phyloP scores from a whole-genome alignment of 352 stramenopile species.

The Globisporangium solare region DNA sequence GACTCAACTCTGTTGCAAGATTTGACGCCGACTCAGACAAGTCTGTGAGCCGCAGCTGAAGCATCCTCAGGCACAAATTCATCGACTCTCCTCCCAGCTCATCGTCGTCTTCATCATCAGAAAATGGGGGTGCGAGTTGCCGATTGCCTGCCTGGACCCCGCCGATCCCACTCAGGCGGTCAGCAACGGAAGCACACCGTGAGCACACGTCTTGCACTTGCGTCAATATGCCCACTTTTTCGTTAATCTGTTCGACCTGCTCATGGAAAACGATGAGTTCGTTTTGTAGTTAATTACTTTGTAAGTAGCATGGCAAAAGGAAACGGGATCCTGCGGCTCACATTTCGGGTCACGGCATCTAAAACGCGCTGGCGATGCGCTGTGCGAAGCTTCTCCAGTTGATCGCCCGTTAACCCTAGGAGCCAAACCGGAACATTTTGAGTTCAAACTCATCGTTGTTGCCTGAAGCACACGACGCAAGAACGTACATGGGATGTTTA shows the following conservation, averaged over 20 bases:
- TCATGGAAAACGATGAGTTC: background rate
- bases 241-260: conserved; percentile 40
- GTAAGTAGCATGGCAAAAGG: background rate
- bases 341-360: conserved; percentile 48
- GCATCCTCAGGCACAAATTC: conserved; percentile 9
- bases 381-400: conserved; percentile 52
- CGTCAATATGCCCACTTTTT: conserved; percentile 55
- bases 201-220: conserved; percentile 44
- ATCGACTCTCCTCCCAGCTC: conserved; percentile 2
- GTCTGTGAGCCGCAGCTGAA: conserved; percentile 20
- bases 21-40: conserved; percentile 18
- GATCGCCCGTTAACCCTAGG: conserved; percentile 58
- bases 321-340: conserved; percentile 10
- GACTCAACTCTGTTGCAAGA: conserved; percentile 26
- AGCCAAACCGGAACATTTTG: background rate
- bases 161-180: conserved; percentile 23
- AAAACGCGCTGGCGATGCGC: conserved; percentile 50
- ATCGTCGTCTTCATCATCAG: conserved; percentile 1
- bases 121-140: background rate
- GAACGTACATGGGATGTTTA: conserved; percentile 68
- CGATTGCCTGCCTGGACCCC: background rate
- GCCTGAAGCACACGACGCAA: background rate
- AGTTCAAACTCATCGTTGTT: background rate
- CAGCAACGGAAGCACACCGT: conserved; percentile 29
- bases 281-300: background rate